A percentile compares a stretch with the other conserved stretches of the same genome.
These are phyloP conservation scores for Fragilariopsis cylindrus DNA, from an alignment of 108 stramenopile genomes.

Conservation along the genomic window DNA sequence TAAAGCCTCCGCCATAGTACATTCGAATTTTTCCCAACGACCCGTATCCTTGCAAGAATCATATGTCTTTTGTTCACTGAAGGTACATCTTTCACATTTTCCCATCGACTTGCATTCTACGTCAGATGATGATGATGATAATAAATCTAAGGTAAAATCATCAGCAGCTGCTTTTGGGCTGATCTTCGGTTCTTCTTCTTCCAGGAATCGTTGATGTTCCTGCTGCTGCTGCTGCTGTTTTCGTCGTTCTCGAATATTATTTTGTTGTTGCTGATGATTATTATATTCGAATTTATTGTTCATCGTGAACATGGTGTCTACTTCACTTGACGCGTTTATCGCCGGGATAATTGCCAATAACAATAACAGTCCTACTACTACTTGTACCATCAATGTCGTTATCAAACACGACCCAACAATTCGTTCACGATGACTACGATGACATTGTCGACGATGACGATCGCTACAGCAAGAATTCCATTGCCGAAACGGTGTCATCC, in stretches of 20 bases:
- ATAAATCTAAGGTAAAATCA: not conserved
- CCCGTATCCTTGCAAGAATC: conserved; percentile 28
- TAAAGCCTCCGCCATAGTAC: not conserved
- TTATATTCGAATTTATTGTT: no score
- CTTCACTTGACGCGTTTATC: no score
- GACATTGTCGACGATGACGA: no score
- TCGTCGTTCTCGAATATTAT: not conserved
- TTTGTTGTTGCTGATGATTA: no score
- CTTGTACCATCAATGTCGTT: not conserved
- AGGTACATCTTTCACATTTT: conserved; percentile 22
- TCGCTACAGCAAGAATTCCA: no score
- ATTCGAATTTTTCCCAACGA: conserved; percentile 17
- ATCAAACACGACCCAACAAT: not conserved
- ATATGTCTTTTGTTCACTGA: conserved; percentile 18
- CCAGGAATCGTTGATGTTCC: not conserved
- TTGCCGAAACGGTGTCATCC: no score
- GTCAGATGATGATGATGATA: not conserved
- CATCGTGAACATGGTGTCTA: no score
- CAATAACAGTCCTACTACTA: not conserved
- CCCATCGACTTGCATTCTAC: conserved; percentile 16
- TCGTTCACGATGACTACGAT: no score
- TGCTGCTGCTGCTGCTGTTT: not conserved
- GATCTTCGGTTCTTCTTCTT: not conserved
- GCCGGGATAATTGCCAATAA: not conserved
- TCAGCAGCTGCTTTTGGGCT: not conserved